phyloP scores from a whole-genome alignment of 192 early-diverging fungal species.

The Haplosporangium gracile region DNA sequence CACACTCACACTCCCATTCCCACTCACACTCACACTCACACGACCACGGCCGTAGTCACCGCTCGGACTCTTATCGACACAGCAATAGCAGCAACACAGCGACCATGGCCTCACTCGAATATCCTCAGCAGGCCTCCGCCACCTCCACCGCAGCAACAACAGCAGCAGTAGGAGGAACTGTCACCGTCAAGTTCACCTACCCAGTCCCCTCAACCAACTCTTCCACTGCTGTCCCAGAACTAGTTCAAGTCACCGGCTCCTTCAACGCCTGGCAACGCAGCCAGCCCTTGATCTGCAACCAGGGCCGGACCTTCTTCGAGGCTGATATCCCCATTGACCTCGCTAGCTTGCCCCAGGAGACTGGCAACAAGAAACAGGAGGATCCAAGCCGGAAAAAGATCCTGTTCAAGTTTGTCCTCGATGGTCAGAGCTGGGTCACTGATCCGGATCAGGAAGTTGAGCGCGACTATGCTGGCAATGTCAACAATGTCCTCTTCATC shows the following conservation, averaged over 20 bases:
- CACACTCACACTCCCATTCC: not conserved
- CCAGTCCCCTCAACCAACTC: constrained; percentile 1
- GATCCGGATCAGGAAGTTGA: constrained; percentile 33
- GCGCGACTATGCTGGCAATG: constrained; percentile 41
- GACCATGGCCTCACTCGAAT: constrained; percentile 31
- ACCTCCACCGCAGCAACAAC: not conserved
- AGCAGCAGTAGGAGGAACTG: not conserved
- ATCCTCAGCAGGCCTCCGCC: not conserved
- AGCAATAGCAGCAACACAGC: not conserved
- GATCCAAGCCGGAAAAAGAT: constrained; percentile 18
- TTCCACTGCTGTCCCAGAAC: constrained; percentile 7
- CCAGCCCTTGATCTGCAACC: constrained; percentile 26
- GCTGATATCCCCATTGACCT: constrained; percentile 12
- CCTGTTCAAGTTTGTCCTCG: constrained; percentile 52
- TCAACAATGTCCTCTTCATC: constrained; percentile 39
- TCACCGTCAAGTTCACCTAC: constrained; percentile 24
- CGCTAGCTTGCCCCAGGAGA: not conserved
- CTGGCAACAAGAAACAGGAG: constrained; percentile 1
- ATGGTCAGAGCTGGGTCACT: constrained; percentile 40
- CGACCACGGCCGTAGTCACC: constrained; percentile 2
- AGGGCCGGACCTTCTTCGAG: constrained; percentile 20
- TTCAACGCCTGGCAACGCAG: constrained; percentile 46
- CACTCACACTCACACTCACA: constrained; percentile 10
- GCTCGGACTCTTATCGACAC: constrained; percentile 16
- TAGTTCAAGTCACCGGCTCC: constrained; percentile 41